phyloP scores from a whole-genome alignment of 805 yeast species.

The Maudiozyma pseudohumilis region DNA sequence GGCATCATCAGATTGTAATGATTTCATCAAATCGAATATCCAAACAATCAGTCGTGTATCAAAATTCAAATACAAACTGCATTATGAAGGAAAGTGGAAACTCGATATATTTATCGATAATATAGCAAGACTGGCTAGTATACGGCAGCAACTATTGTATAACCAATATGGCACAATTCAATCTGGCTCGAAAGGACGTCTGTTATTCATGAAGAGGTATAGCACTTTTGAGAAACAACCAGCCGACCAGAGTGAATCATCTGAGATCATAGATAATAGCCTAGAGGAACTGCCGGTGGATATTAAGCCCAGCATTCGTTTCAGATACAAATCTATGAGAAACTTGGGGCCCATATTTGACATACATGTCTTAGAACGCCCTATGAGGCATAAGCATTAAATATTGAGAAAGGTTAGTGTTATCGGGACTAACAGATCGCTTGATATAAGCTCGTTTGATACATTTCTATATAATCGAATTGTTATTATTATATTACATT shows the following conservation, averaged over 20 bases:
- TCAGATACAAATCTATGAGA: constrained; percentile 16
- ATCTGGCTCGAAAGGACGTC: constrained; percentile 1
- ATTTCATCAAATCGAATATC: constrained; percentile 11
- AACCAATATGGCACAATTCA: constrained; percentile 3
- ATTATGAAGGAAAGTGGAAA: constrained; percentile 24
- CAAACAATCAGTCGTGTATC: constrained; percentile 19
- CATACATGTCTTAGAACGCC: constrained; percentile 25
- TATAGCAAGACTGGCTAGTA: constrained; percentile 15
- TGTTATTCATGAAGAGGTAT: constrained; percentile 4
- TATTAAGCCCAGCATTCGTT: constrained; percentile 17
- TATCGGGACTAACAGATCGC: neutral
- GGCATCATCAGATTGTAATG: neutral
- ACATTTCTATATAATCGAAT: neutral
- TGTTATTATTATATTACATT: neutral
- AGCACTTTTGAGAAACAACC: neutral
- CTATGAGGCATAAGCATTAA: constrained; percentile 17
- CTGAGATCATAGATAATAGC: neutral
- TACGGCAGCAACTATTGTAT: constrained; percentile 19
- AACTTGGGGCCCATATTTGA: constrained; percentile 23
- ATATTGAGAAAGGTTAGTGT: neutral
- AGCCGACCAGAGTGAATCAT: constrained; percentile 5
- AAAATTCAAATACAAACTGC: constrained; percentile 20
- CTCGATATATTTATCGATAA: constrained; percentile 23
- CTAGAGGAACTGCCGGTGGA: constrained; percentile 1
- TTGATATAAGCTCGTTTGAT: neutral